Base-by-base conservation (phyloP, 1,284 basidiomycete species). In the Trichosporon asahii region DNA sequence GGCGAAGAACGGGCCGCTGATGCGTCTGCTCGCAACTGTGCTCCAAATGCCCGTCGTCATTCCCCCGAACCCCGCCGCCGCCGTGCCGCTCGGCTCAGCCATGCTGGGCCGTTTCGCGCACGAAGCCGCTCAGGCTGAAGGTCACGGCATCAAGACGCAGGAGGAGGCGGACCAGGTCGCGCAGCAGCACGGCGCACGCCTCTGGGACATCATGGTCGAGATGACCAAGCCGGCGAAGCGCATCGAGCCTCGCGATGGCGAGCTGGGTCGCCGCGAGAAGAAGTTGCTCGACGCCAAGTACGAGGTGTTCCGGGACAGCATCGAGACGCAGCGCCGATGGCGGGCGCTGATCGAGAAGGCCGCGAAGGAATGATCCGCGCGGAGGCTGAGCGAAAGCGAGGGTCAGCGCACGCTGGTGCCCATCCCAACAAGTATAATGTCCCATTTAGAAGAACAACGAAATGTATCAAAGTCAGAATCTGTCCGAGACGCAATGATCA, bases 201-300 rank as follows among this genome's bases (percentile, higher is more conserved):
- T 98, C 73, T 99, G 96, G 96, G 87, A 90, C 65, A 91, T 96
- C 75, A 99, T 99, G 96, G 94, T 91, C 53, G 90, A 93, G 76
- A 98, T 98, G 95, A 97, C 95, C 11, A 91, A 91, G 65, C 86
- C 90, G 0, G 96, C 92, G 0, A 89, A 87, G 11, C 86, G 91
- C 64, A 86, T 99, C 44, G 83, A 85, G n/a, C 92, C 95, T 14
- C 83, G 86, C 25, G 87, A 88, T 25, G 86, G 87, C 33, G 40
- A 71, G 9, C 68, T 73, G 33, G 86, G 87, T 25, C 72, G 73
- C 14, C 74, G 71, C 49, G 91, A 92, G 83, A 88, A 88, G 83
- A 89, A 86, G 80, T 82, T 96, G 73, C 85, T 97, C 66, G 90
- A 94, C 69, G 93, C 91, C 15, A 99, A 99, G 85, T 99, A 97